Percentiles rank a stretch among this genome's conserved stretches.
Evolutionary conservation across 768 basidiomycete species (phyloP).

Genomic region (Panus rudis): DNA sequence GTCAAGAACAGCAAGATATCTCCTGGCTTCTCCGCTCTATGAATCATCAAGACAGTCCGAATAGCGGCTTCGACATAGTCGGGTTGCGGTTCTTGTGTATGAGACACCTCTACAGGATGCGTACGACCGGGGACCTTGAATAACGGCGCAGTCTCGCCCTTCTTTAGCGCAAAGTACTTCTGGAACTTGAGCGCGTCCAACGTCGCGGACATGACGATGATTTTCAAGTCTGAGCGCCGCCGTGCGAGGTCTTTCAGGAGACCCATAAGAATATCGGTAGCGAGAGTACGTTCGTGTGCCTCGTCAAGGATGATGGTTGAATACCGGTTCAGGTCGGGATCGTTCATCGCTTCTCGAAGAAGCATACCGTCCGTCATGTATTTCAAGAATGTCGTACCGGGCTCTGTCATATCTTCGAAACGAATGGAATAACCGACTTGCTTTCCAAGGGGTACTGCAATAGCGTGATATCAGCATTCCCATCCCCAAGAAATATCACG

Average conservation of each 20-base stretch:
- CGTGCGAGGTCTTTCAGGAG: constrained; percentile 81
- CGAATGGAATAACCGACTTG: constrained; percentile 98
- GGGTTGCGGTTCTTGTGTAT: constrained; percentile 85
- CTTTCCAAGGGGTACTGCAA: constrained; percentile 79
- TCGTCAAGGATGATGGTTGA: constrained; percentile 98
- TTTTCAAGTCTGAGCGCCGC: constrained; percentile 82
- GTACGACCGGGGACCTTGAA: constrained; percentile 31
- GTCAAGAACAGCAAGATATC: constrained; percentile 94
- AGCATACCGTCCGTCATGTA: constrained; percentile 99
- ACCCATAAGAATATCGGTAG: constrained; percentile 98
- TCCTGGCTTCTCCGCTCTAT: constrained; percentile 89
- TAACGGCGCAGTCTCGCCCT: constrained; percentile 17
- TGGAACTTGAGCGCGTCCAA: constrained; percentile 96
- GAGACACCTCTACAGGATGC: constrained; percentile 94
- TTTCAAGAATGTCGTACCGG: constrained; percentile 89
- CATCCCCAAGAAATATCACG: neutral
- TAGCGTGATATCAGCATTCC: constrained; percentile 3
- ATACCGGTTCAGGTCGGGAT: constrained; percentile 81
- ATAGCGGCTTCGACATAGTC: constrained; percentile 98
- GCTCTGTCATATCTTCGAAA: constrained; percentile 94
- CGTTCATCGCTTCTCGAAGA: constrained; percentile 97
- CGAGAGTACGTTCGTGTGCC: constrained; percentile 95
- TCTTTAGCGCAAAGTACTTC: constrained; percentile 66
- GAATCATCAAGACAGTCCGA: constrained; percentile 94
- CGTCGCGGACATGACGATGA: constrained; percentile 98